phyloP scores from a whole-genome alignment of 345 rosid genomes.

The Kandelia obovata region DNA sequence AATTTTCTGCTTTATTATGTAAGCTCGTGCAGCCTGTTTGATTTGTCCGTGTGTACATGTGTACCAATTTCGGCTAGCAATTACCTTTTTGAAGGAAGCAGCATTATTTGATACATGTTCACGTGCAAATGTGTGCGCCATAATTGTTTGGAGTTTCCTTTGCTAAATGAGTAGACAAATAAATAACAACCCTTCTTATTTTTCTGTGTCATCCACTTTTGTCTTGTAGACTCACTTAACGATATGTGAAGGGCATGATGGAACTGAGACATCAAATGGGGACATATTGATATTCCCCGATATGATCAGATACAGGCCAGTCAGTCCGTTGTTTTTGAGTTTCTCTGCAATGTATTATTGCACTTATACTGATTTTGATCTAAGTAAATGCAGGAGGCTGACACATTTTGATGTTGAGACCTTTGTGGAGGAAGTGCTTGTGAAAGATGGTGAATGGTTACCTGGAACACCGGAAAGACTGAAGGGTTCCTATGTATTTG shows the following conservation, averaged over 20 bases:
- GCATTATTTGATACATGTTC: not conserved
- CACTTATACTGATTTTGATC: conserved; percentile 18
- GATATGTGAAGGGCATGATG: conserved; percentile 98
- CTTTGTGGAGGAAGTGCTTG: conserved; percentile 96
- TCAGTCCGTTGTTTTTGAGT: conserved; percentile 8
- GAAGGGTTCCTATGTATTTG: conserved; percentile 78
- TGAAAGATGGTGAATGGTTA: conserved; percentile 86
- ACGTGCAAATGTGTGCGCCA: no score
- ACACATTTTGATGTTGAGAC: conserved; percentile 99
- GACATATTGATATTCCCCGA: conserved; percentile 97
- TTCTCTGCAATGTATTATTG: conserved; percentile 6
- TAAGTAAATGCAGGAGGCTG: conserved; percentile 71
- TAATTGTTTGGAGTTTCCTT: not conserved
- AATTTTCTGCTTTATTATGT: not conserved
- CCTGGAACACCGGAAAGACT: conserved; percentile 87
- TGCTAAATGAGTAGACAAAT: not conserved
- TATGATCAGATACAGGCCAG: conserved; percentile 93
- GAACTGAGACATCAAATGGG: conserved; percentile 93
- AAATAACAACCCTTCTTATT: not conserved
- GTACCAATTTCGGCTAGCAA: not conserved
- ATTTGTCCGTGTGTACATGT: not conserved
- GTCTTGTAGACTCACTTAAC: conserved; percentile 69
- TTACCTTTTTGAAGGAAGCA: no score
- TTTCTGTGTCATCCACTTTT: conserved; percentile 2
- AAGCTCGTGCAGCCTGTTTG: not conserved